Conservation (phyloP, 2,329 filamentous ascomycete genomes). For the Aquanectria penicillioides region DNA sequence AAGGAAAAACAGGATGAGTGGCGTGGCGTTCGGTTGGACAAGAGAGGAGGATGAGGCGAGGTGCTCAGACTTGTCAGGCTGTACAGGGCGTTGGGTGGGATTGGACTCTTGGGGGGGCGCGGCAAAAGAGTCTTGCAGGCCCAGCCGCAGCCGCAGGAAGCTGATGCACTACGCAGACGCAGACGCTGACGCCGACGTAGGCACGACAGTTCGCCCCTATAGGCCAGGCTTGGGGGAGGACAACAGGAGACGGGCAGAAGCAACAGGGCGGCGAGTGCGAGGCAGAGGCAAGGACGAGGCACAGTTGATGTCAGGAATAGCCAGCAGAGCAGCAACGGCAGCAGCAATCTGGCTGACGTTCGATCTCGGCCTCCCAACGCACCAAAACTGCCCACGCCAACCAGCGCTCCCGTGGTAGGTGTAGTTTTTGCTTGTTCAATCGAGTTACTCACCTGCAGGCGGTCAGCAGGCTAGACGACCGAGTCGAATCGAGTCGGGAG, state of each 20-base stretch:
- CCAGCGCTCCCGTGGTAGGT: not conserved
- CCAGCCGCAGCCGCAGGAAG: slow-evolving; percentile 33
- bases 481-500: slow-evolving; percentile 15
- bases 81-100: slow-evolving; percentile 30
- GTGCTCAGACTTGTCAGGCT: slow-evolving; percentile 29
- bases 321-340: slow-evolving; percentile 9
- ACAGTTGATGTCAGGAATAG: slow-evolving; percentile 11
- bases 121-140: slow-evolving; percentile 37
- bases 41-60: slow-evolving; percentile 36
- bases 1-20: slow-evolving; percentile 27
- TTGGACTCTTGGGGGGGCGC: slow-evolving; percentile 35
- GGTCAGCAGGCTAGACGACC: slow-evolving; percentile 16
- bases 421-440: slow-evolving; percentile 5
- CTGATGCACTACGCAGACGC: slow-evolving; percentile 23
- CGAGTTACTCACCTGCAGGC: slow-evolving; percentile 21
- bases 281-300: slow-evolving; percentile 9
- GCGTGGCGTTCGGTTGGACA: slow-evolving; percentile 37
- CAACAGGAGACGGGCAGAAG: slow-evolving; percentile 17
- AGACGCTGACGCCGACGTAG: too few relatives aligned
- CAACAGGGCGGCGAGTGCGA: slow-evolving; percentile 16
- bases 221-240: slow-evolving; percentile 10
- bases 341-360: slow-evolving; percentile 7
- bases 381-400: slow-evolving; percentile 3
- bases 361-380: slow-evolving; percentile 12
- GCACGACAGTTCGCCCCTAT: slow-evolving; percentile 24